Base-by-base conservation (phyloP, 1,139 yeast genomes). In the Candida anutae region DNA sequence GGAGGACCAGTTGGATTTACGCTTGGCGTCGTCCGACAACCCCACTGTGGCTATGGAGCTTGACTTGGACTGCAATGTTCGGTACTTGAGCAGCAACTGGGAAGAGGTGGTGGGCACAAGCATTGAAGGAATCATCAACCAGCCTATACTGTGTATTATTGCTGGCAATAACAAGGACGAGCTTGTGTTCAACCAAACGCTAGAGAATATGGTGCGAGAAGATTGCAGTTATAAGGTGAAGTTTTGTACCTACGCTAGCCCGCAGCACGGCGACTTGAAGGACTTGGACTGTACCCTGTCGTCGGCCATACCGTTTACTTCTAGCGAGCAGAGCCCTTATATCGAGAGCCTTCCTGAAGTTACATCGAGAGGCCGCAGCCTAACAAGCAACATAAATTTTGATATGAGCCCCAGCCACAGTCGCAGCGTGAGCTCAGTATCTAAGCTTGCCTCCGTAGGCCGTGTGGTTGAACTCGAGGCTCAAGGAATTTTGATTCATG, bases 401-500 rank as follows among this genome's bases (percentile, higher is more conserved):
- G 24, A 6, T 11, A 8, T 13, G 6, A 13, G 11, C 6, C 13
- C 32, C 19, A 34, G 34, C n/a, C 38, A 34, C 18, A 39, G 37
- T 15, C 48, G 52, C 29, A 42, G 51, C 6, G 27, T 39, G 27
- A 55, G 48, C 33, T 6, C 24, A 8, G 16, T 5, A 13, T 20
- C 66, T 24, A 29, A 50, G 28, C 30, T 71, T 10, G 66, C 77
- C 0, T 70, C 71, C 20, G 74, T 75, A 46, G 81, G 81, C 6
- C 74, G 68, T 8, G 55, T 70, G 10, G 69, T 78, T 3, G 93
- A 84, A 42, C 58, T 90, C 23, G 98, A 88, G 50, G 97, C 95
- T 0, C 96, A 88, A 46, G 99, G 99, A 5, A 80, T 90, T n/a
- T 53, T 90, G 21, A 80, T 90, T n/a, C 83, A 77, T 40, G 82